These are phyloP conservation scores for Fusarium sp. DNA, from an alignment of 2,329 filamentous ascomycete species.

Conservation along the genomic window DNA sequence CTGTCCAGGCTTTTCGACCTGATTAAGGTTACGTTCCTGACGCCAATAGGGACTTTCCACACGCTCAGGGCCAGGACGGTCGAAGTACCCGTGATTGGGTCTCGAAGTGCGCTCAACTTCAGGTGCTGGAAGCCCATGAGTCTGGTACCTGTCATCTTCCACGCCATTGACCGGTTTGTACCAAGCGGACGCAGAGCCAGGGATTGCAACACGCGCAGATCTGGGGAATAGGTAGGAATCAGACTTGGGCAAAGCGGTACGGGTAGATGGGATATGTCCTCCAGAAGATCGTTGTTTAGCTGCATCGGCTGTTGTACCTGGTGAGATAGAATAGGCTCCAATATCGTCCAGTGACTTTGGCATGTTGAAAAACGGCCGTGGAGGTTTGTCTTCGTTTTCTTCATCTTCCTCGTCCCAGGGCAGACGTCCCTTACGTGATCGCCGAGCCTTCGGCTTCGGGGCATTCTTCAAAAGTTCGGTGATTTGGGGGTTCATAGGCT, in stretches of 20 bases:
- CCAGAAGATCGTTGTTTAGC: neutral
- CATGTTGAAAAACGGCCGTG: neutral
- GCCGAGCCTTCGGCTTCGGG: slow-evolving; percentile 9
- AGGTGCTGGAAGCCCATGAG: neutral
- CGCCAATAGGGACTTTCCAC: slow-evolving; percentile 9
- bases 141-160: neutral
- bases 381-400: neutral
- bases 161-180: neutral
- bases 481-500: slow-evolving; percentile 9
- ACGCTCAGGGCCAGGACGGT: neutral
- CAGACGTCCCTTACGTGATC: neutral
- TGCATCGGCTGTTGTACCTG: neutral
- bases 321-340: neutral
- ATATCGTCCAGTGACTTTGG: neutral
- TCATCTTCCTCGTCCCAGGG: neutral
- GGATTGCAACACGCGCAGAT: neutral
- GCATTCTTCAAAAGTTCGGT: slow-evolving; percentile 4
- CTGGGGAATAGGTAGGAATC: neutral
- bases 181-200: neutral
- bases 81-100: neutral
- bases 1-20: neutral
- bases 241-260: neutral
- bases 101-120: neutral
- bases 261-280: neutral
- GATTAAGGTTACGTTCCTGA: neutral